Conservation (phyloP, 176 grass and related monocot species). For the Carex kokanica region DNA sequence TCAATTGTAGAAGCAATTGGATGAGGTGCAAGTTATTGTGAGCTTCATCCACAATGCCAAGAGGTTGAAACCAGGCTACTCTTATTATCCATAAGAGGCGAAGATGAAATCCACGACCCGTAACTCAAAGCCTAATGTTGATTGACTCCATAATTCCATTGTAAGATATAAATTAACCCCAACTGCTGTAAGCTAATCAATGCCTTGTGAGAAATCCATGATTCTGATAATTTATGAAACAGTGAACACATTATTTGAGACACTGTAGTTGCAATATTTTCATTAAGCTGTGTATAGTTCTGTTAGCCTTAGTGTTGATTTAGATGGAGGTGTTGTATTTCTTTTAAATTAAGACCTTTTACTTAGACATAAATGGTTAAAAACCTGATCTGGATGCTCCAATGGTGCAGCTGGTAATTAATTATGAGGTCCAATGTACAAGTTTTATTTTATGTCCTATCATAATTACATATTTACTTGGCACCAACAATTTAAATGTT, state of each 20-base stretch:
- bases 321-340: conserved; percentile 3
- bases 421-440: not conserved
- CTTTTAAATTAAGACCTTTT: not conserved
- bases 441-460: not conserved
- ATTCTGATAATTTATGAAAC: conserved; percentile 9
- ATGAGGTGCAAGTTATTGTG: conserved; percentile 77
- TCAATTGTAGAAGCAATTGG: conserved; percentile 53
- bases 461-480: not conserved
- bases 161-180: conserved; percentile 30
- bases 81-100: not conserved
- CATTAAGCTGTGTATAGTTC: not conserved
- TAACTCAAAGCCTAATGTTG: not conserved
- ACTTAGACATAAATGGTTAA: not conserved
- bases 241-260: not conserved
- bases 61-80: conserved; percentile 38
- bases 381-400: not conserved
- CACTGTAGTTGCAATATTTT: not conserved
- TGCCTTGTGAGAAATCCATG: not conserved
- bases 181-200: not conserved
- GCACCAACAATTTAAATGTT: not conserved
- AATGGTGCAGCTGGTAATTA: not conserved
- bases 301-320: not conserved
- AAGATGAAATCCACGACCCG: not conserved
- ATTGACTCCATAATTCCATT: conserved; percentile 22
- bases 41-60: conserved; percentile 62